Evolutionary conservation across 2,329 filamentous ascomycete genomes (phyloP).

Genomic region (Penicillium sp.): DNA sequence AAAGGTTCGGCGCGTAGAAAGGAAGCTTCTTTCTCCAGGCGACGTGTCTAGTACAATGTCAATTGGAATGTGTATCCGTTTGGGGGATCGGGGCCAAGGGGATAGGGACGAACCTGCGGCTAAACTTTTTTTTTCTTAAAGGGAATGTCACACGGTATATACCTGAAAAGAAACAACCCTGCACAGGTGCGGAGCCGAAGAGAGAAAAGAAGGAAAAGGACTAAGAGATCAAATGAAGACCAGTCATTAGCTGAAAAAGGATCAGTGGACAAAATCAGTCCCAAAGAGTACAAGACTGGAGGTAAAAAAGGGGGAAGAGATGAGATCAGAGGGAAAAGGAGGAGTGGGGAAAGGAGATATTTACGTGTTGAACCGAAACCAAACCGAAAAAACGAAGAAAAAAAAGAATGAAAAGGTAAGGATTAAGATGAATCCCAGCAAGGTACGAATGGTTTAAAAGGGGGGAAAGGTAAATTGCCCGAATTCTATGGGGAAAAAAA

Average conservation of each 20-base stretch:
- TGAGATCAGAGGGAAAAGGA: constrained; percentile 9
- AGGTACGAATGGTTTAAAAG: constrained; percentile 12
- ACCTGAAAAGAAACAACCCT: constrained; percentile 5
- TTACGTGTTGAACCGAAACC: neutral
- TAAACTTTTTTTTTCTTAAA: constrained; percentile 6
- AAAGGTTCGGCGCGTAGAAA: constrained; percentile 11
- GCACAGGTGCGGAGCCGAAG: constrained; percentile 8
- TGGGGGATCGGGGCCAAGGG: constrained; percentile 14
- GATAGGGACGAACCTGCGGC: constrained; percentile 13
- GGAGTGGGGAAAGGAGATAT: constrained; percentile 12
- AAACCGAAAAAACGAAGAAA: constrained; percentile 4
- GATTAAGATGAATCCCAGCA: constrained; percentile 34
- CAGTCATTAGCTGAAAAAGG: constrained; percentile 24
- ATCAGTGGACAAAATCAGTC: constrained; percentile 15
- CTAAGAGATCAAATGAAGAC: constrained; percentile 9
- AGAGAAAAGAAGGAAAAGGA: constrained; percentile 4
- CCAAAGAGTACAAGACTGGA: constrained; percentile 9
- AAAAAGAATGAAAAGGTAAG: constrained; percentile 16
- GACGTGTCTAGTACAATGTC: constrained; percentile 34
- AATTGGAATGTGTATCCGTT: constrained; percentile 35
- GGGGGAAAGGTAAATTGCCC: constrained; percentile 26
- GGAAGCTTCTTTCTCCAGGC: constrained; percentile 17
- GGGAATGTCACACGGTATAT: constrained; percentile 22
- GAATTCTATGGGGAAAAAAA: constrained; percentile 2
- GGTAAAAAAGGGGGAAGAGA: constrained; percentile 18